phyloP scores from a whole-genome alignment of 768 basidiomycete genomes.

The Phaffia australis region DNA sequence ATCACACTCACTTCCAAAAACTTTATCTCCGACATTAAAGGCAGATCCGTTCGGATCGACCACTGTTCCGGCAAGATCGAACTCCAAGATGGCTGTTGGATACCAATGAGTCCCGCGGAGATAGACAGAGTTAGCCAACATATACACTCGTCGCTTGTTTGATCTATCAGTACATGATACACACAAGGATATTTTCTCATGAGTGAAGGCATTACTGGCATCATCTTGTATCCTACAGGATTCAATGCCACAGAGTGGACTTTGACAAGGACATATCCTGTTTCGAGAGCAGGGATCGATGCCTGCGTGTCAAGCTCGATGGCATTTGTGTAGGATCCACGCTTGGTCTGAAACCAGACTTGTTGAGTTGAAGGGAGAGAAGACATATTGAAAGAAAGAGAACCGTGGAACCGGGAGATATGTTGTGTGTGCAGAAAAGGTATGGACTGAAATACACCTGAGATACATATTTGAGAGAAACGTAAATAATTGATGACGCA shows the following conservation, averaged over 20 bases:
- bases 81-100: constrained; percentile 8
- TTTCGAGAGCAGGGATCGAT: constrained; percentile 5
- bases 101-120: not conserved
- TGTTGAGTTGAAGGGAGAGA: constrained; percentile 1
- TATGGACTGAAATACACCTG: too few species aligned
- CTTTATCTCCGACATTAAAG: constrained; percentile 14
- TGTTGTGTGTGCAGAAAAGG: too few species aligned
- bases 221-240: constrained; percentile 13
- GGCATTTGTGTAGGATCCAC: constrained; percentile 3
- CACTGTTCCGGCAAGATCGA: constrained; percentile 21
- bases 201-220: constrained; percentile 8
- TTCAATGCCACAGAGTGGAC: constrained; percentile 5
- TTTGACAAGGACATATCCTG: constrained; percentile 16
- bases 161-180: not conserved
- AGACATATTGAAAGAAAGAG: not conserved
- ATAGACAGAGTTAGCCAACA: not conserved
- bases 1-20: constrained; percentile 3
- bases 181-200: constrained; percentile 7
- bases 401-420: too few species aligned
- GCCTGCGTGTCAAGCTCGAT: constrained; percentile 8
- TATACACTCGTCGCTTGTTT: not conserved
- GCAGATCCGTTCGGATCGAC: not conserved
- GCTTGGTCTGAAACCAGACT: constrained; percentile 8
- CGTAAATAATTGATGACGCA: too few species aligned
- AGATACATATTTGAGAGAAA: too few species aligned